Conservation (phyloP, 331 rosid genomes). For the Malus hybrid region DNA sequence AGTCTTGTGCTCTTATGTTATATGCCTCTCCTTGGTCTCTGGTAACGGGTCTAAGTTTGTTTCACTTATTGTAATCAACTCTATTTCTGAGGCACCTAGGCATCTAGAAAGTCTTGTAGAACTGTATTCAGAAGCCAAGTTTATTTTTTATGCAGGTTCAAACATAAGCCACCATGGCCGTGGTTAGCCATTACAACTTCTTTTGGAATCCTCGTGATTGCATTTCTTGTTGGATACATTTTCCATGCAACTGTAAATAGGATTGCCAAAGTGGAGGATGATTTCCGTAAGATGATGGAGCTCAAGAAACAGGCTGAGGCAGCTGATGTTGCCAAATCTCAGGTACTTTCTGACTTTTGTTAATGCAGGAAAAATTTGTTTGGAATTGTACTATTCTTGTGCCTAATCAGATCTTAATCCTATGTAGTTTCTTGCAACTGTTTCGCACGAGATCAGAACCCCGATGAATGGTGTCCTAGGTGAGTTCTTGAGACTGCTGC, state of each 20-base stretch:
- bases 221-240: constrained; percentile 65
- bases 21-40: not conserved
- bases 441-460: constrained; percentile 90
- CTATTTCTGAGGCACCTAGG: not conserved
- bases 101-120: not conserved
- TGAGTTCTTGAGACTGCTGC: constrained; percentile 30
- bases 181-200: constrained; percentile 68
- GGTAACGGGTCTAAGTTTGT: not conserved
- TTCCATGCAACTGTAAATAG: constrained; percentile 66
- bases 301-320: constrained; percentile 85
- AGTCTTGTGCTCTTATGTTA: not conserved
- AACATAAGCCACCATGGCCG: constrained; percentile 83
- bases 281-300: constrained; percentile 53
- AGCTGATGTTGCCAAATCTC: constrained; percentile 90
- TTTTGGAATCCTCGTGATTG: constrained; percentile 63
- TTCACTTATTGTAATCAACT: no score
- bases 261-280: constrained; percentile 85
- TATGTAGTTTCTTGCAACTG: constrained; percentile 88
- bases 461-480: constrained; percentile 97
- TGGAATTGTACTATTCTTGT: constrained; percentile 4
- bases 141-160: constrained; percentile 58
- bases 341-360: constrained; percentile 37
- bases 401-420: constrained; percentile 16
- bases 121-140: constrained; percentile 6
- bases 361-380: constrained; percentile 1